phyloP scores from a whole-genome alignment of 768 basidiomycete species.

The Mycena chlorophos region DNA sequence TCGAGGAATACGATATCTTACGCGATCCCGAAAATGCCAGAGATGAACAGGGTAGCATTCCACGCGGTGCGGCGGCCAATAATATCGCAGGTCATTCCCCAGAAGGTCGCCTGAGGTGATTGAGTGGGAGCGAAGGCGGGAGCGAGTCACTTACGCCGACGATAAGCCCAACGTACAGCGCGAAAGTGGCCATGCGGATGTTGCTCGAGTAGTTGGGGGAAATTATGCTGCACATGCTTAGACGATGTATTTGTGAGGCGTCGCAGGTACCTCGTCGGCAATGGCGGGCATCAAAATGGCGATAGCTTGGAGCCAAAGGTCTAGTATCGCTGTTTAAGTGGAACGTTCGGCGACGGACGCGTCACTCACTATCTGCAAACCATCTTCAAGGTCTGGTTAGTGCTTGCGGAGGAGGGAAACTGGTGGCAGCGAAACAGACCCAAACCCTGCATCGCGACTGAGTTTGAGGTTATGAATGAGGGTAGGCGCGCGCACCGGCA shows the following conservation, averaged over 20 bases:
- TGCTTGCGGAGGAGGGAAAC: neutral
- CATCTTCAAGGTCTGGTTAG: too few relatives aligned
- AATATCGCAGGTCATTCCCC: constrained; percentile 51
- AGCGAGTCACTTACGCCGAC: constrained; percentile 33
- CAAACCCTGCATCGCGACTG: constrained; percentile 8
- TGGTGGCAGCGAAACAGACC: constrained; percentile 6
- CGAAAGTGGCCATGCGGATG: constrained; percentile 36
- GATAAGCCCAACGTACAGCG: constrained; percentile 41
- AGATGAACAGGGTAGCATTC: constrained; percentile 57
- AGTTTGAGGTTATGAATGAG: neutral
- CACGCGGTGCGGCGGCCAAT: constrained; percentile 53
- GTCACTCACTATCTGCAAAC: constrained; percentile 20
- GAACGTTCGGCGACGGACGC: neutral
- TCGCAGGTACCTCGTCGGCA: constrained; percentile 10
- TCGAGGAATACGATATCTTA: neutral
- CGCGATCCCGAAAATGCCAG: constrained; percentile 53
- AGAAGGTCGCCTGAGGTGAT: constrained; percentile 41
- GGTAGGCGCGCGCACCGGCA: constrained; percentile 7
- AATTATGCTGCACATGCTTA: constrained; percentile 25
- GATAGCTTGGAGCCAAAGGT: constrained; percentile 40
- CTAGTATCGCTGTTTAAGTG: neutral
- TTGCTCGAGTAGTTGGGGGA: constrained; percentile 26
- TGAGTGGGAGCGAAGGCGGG: neutral
- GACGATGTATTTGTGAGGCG: constrained; percentile 18
- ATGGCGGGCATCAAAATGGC: constrained; percentile 36